Conservation (phyloP, 164 flowering plant species). For the Vitis labrusca region DNA sequence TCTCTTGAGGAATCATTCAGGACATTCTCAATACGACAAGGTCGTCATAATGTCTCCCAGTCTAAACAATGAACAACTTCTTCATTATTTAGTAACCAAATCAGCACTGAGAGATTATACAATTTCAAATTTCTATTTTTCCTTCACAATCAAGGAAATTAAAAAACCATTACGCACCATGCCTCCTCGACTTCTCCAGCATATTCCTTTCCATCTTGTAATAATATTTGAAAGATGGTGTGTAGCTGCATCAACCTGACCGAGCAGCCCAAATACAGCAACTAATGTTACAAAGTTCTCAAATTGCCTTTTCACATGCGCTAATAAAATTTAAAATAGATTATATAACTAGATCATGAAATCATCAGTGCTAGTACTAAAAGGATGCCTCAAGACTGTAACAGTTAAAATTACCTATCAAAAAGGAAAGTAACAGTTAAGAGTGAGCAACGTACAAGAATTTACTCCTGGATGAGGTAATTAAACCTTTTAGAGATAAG, state of each 20-base stretch:
- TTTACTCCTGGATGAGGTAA: no score
- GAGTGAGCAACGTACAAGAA: no score
- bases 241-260: constrained; percentile 55
- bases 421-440: neutral
- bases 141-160: neutral
- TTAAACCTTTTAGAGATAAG: no score
- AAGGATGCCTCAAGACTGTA: neutral
- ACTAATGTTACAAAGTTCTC: neutral
- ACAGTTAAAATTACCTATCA: neutral
- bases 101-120: neutral
- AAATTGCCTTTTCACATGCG: neutral
- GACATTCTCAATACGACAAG: neutral
- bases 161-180: constrained; percentile 37
- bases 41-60: neutral
- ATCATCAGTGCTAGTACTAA: neutral
- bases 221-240: constrained; percentile 38
- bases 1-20: no score
- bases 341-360: neutral
- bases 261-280: constrained; percentile 15
- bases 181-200: constrained; percentile 68
- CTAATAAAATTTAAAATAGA: neutral
- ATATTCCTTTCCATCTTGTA: constrained; percentile 50
- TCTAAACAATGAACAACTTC: neutral
- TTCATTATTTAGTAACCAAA: neutral
- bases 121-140: neutral